phyloP scores from a whole-genome alignment of 1,284 basidiomycete species.

The Ganoderma lucidum region DNA sequence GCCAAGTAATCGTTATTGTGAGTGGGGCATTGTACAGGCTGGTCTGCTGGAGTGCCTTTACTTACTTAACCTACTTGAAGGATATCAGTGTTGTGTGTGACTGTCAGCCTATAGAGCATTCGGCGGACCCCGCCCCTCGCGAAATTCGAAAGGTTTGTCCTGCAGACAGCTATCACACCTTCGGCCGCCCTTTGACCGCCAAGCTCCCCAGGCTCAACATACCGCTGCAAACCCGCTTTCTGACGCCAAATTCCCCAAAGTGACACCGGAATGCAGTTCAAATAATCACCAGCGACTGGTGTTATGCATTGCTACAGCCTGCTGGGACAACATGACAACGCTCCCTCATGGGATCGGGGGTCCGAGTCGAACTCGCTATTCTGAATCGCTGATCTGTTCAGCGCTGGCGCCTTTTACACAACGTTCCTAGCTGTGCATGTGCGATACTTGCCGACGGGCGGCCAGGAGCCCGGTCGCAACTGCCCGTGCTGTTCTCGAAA shows the following conservation, averaged over 20 bases:
- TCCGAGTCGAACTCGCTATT: background rate
- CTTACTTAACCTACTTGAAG: background rate
- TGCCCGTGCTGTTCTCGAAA: constrained; percentile 7
- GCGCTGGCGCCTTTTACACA: constrained; percentile 1
- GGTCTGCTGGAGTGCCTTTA: background rate
- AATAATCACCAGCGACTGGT: background rate
- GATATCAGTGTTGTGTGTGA: background rate
- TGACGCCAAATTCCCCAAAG: background rate
- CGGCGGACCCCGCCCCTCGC: background rate
- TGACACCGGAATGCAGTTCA: background rate
- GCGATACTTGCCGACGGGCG: background rate
- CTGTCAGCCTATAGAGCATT: background rate
- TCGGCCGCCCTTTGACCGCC: background rate
- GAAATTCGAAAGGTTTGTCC: background rate
- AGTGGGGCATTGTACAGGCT: background rate
- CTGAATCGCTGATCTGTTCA: constrained; percentile 7
- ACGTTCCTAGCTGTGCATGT: background rate
- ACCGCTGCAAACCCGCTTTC: background rate
- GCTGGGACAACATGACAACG: background rate
- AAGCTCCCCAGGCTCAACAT: background rate
- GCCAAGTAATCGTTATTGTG: background rate
- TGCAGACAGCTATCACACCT: background rate
- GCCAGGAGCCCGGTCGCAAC: constrained; percentile 5
- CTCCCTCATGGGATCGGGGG: background rate
- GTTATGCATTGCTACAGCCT: background rate